These are phyloP conservation scores for Nicotiana otophora DNA, from an alignment of 257 asterid species.

Conservation along the genomic window DNA sequence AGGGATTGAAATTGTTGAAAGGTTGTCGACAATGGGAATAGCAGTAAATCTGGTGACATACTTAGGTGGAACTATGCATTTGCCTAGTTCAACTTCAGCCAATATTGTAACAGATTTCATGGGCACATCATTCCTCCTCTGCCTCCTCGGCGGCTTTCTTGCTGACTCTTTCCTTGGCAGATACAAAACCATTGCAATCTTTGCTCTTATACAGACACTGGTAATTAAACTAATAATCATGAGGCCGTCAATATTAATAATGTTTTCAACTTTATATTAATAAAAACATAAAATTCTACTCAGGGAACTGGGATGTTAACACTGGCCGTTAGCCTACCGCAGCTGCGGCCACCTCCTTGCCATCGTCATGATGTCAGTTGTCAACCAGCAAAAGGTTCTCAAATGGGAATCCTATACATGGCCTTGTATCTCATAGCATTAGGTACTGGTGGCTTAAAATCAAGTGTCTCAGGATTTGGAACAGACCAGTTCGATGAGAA, in stretches of 20 bases:
- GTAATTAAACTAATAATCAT: constrained; percentile 18
- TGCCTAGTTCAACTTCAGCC: constrained; percentile 47
- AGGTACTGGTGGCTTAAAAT: constrained; percentile 92
- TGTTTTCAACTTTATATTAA: neutral
- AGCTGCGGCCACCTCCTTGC: constrained; percentile 76
- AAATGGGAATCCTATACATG: constrained; percentile 62
- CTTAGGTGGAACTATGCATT: constrained; percentile 32
- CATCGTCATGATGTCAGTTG: constrained; percentile 26
- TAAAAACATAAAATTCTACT: neutral
- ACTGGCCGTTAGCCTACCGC: constrained; percentile 42
- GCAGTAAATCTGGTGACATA: constrained; percentile 37
- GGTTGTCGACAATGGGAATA: constrained; percentile 41
- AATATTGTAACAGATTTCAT: constrained; percentile 81
- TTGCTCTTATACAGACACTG: constrained; percentile 48
- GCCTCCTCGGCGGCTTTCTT: constrained; percentile 78
- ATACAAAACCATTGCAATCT: constrained; percentile 62
- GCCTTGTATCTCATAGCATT: constrained; percentile 71
- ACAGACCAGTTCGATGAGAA: constrained; percentile 79
- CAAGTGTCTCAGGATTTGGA: constrained; percentile 88
- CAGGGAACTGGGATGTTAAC: constrained; percentile 80
- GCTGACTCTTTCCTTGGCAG: constrained; percentile 90
- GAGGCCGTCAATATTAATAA: neutral
- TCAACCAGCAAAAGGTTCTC: constrained; percentile 52
- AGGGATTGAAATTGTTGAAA: constrained; percentile 40
- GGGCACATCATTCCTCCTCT: constrained; percentile 81